A percentile compares a stretch with the other conserved stretches of the same genome.
These are phyloP conservation scores for Oehlia diaphana DNA, from an alignment of 192 early-diverging fungal species.

Conservation along the genomic window DNA sequence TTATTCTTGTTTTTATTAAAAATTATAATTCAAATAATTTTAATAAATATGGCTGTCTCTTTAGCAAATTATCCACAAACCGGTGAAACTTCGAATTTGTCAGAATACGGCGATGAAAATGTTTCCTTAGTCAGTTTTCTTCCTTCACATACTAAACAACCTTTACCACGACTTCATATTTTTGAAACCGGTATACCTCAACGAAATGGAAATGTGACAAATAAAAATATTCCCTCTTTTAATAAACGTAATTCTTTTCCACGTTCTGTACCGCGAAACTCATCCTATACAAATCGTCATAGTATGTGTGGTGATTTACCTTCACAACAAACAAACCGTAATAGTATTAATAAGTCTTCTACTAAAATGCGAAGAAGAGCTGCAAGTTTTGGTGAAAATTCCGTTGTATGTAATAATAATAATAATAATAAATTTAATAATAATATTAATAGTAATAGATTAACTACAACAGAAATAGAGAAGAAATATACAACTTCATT, in stretches of 20 bases:
- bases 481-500: neutral
- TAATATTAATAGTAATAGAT: neutral
- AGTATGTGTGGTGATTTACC: slow-evolving; percentile 12
- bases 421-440: slow-evolving; percentile 3
- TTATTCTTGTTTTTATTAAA: too few species aligned
- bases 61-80: slow-evolving; percentile 17
- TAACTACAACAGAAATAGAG: neutral
- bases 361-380: neutral
- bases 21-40: too few species aligned
- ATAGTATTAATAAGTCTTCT: neutral
- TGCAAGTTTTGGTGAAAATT: neutral
- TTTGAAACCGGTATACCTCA: neutral
- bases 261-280: neutral
- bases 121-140: slow-evolving; percentile 13
- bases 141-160: neutral
- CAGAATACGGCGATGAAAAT: slow-evolving; percentile 21
- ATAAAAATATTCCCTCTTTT: neutral
- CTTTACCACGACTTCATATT: slow-evolving; percentile 1
- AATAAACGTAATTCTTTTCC: neutral
- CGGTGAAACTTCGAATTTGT: neutral
- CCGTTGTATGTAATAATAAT: neutral
- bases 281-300: slow-evolving; percentile 7
- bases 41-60: slow-evolving; percentile 12
- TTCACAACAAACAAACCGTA: neutral
- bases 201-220: neutral